Conservation (phyloP, 306 rosid genomes). For the Rosa rugosa region DNA sequence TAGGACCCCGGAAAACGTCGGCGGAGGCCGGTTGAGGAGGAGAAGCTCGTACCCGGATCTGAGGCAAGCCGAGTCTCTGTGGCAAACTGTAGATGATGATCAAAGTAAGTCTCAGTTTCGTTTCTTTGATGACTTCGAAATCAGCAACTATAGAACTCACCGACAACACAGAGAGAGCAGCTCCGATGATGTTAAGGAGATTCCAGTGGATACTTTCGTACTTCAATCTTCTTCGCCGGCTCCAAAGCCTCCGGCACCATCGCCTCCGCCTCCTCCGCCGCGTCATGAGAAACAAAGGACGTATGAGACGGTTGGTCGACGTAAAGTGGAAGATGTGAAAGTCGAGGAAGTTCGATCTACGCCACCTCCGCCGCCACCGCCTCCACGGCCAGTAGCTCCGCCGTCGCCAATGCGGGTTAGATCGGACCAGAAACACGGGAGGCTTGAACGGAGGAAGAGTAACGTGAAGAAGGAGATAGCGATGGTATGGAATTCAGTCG, state of each 20-base stretch:
- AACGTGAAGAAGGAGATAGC: conserved; percentile 50
- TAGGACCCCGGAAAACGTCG: conserved; percentile 18
- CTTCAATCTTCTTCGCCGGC: conserved; percentile 29
- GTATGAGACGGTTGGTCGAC: conserved; percentile 14
- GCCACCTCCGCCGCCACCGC: conserved; percentile 44
- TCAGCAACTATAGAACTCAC: conserved; percentile 34
- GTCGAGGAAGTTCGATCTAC: conserved; percentile 23
- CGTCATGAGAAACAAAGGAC: conserved; percentile 22
- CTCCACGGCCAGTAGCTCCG: conserved; percentile 20
- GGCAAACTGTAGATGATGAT: conserved; percentile 40
- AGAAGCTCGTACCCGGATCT: conserved; percentile 95
- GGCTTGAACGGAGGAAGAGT: conserved; percentile 37
- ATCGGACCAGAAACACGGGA: conserved; percentile 32
- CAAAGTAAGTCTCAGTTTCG: conserved; percentile 40
- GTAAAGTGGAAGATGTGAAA: conserved; percentile 11
- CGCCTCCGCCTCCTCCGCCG: conserved; percentile 44
- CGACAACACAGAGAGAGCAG: neutral
- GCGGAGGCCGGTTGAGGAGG: conserved; percentile 49
- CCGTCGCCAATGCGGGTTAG: conserved; percentile 36
- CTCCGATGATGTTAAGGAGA: conserved; percentile 44
- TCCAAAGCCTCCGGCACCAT: conserved; percentile 26
- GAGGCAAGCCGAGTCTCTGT: conserved; percentile 45
- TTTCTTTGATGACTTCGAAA: conserved; percentile 69
- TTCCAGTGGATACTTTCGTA: conserved; percentile 57
- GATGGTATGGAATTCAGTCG: conserved; percentile 65